Evolutionary conservation across 768 basidiomycete genomes (phyloP).

Genomic region (Fistulinella prunicolor): DNA sequence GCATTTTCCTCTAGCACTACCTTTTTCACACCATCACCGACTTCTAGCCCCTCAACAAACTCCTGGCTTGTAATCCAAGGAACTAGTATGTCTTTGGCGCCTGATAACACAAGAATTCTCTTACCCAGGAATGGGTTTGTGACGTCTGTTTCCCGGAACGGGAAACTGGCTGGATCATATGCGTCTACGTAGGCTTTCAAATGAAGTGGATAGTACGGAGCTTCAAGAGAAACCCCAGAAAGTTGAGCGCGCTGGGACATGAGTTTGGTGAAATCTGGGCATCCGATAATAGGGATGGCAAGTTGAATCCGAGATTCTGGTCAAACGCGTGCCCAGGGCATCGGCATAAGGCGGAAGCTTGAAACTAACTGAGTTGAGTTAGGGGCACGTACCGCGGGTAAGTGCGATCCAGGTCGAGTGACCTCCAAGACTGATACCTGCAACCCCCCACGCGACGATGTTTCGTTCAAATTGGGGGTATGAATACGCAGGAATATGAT

Average conservation of each 20-base stretch:
- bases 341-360: neutral
- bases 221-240: conserved; percentile 39
- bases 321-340: neutral
- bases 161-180: conserved; percentile 44
- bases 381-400: conserved; percentile 35
- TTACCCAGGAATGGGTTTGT: conserved; percentile 67
- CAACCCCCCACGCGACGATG: conserved; percentile 66
- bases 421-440: conserved; percentile 80
- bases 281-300: neutral
- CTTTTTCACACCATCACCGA: conserved; percentile 57
- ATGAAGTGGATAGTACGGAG: conserved; percentile 58
- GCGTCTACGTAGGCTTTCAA: conserved; percentile 46
- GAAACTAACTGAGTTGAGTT: neutral
- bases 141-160: conserved; percentile 37
- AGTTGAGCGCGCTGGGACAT: conserved; percentile 54
- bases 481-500: conserved; percentile 70
- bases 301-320: conserved; percentile 43
- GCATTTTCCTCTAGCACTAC: conserved; percentile 51
- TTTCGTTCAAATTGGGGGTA: conserved; percentile 63
- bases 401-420: conserved; percentile 79
- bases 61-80: conserved; percentile 56
- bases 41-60: conserved; percentile 56
- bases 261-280: conserved; percentile 52
- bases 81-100: conserved; percentile 61
- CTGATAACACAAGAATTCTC: conserved; percentile 70